Percentiles rank a stretch among this genome's conserved stretches.
Evolutionary conservation across 1,284 basidiomycete species (phyloP).

Genomic region (Puccinia novopanici): DNA sequence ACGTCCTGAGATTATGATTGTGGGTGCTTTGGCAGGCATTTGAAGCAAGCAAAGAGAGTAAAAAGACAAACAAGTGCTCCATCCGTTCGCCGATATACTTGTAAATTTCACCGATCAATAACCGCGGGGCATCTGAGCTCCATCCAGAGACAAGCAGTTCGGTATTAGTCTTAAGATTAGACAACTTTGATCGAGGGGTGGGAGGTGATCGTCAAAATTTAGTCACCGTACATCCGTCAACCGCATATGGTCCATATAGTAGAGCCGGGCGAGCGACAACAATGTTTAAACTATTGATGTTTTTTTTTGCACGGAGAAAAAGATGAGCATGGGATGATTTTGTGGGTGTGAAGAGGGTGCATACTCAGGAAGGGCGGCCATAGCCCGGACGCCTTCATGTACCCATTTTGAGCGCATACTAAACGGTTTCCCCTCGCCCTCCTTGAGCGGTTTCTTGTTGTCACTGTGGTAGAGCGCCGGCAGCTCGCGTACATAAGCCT

Average conservation of each 20-base stretch:
- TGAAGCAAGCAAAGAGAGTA: background rate
- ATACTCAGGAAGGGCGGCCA: slow-evolving; percentile 48
- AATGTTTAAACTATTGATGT: slow-evolving; percentile 38
- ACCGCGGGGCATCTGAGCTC: slow-evolving; percentile 50
- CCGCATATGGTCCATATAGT: slow-evolving; percentile 50
- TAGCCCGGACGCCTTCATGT: slow-evolving; percentile 50
- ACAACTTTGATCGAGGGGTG: background rate
- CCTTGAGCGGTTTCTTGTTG: slow-evolving; percentile 51
- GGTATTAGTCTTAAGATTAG: background rate
- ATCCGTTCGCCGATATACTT: slow-evolving; percentile 53
- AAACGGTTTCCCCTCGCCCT: slow-evolving; percentile 51
- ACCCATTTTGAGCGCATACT: slow-evolving; percentile 51
- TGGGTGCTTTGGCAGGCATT: background rate
- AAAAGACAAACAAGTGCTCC: slow-evolving; percentile 52
- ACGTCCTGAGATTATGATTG: background rate
- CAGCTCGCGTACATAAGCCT: slow-evolving; percentile 48
- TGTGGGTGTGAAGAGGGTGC: background rate
- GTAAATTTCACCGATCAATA: slow-evolving; percentile 53
- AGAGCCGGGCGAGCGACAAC: slow-evolving; percentile 49
- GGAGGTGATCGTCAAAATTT: slow-evolving; percentile 12
- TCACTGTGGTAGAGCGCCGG: slow-evolving; percentile 46
- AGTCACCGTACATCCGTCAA: slow-evolving; percentile 50
- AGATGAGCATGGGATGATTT: background rate
- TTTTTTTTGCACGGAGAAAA: background rate
- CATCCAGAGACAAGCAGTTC: background rate